These are phyloP conservation scores for Rhynchospora breviuscula DNA, from an alignment of 176 grass and related monocot genomes.

Conservation along the genomic window DNA sequence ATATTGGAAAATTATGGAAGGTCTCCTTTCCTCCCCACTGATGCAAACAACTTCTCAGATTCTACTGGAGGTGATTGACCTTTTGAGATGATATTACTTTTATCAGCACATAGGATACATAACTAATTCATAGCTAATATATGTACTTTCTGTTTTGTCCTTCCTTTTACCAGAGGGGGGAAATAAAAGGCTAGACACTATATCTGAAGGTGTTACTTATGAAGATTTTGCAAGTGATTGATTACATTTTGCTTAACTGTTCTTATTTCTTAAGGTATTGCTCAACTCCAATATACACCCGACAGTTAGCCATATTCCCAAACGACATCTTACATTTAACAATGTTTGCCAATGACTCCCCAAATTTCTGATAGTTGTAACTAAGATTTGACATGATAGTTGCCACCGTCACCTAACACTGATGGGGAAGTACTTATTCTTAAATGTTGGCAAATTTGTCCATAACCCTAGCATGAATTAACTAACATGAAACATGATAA, in stretches of 20 bases:
- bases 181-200: conserved; percentile 82
- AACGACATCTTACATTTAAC: not conserved
- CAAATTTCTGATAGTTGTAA: not conserved
- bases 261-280: conserved; percentile 1
- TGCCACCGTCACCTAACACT: not conserved
- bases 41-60: conserved; percentile 68
- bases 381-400: not conserved
- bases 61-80: conserved; percentile 47
- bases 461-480: not conserved
- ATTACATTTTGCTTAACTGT: conserved; percentile 22
- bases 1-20: conserved; percentile 97
- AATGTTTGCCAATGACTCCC: not conserved
- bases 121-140: conserved; percentile 23
- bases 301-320: not conserved
- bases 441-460: not conserved
- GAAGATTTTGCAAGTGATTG: conserved; percentile 87
- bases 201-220: conserved; percentile 85
- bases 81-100: conserved; percentile 1
- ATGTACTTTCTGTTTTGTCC: conserved; percentile 22
- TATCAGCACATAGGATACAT: not conserved
- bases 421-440: not conserved
- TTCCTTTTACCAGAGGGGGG: conserved; percentile 39
- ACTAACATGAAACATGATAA: not conserved
- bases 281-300: not conserved
- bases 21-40: conserved; percentile 86